These are phyloP conservation scores for Chiua virens DNA, from an alignment of 768 basidiomycete species.

Conservation along the genomic window DNA sequence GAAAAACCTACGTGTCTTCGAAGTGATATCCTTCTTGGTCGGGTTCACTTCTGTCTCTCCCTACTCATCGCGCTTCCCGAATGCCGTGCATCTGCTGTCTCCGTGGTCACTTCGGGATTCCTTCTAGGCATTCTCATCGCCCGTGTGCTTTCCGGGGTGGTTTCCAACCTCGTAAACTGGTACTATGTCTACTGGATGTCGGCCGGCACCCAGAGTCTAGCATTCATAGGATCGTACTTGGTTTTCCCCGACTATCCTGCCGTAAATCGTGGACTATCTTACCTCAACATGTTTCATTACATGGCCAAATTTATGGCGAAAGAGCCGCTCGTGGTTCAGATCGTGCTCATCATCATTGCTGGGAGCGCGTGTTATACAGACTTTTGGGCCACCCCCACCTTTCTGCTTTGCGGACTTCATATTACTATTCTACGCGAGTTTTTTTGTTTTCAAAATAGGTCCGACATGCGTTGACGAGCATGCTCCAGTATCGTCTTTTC, in stretches of 20 bases:
- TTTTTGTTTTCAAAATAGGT: conserved; percentile 37
- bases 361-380: too few species aligned
- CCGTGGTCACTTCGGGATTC: conserved; percentile 66
- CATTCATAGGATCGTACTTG: too few species aligned
- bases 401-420: too few species aligned
- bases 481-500: conserved; percentile 50
- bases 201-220: too few species aligned
- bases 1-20: conserved; percentile 61
- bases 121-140: conserved; percentile 72
- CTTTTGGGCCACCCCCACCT: too few species aligned
- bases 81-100: conserved; percentile 68
- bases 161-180: conserved; percentile 70
- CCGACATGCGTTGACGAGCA: background rate
- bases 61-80: conserved; percentile 70
- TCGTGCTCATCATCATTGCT: too few species aligned
- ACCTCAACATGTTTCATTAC: too few species aligned
- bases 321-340: too few species aligned
- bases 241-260: too few species aligned
- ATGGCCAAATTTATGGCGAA: too few species aligned
- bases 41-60: conserved; percentile 67
- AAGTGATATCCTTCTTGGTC: conserved; percentile 64
- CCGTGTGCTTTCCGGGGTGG: conserved; percentile 67
- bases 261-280: too few species aligned
- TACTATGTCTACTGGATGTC: conserved; percentile 74
- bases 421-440: too few species aligned